Conservation (phyloP, 768 basidiomycete genomes). For the Pleurotus pulmonarius region DNA sequence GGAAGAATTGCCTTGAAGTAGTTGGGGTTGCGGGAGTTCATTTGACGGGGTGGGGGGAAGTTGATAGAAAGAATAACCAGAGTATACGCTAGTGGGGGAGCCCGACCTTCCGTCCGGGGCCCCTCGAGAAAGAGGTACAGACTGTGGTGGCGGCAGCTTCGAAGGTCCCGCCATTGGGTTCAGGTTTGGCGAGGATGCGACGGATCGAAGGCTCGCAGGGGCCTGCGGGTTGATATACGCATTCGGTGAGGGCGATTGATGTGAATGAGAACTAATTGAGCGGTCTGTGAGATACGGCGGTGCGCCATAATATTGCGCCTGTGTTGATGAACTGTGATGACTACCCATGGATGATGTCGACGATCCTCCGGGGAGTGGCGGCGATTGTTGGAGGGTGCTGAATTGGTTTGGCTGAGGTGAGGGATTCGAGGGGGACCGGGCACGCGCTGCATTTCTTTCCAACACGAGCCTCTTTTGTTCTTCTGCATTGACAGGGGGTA, state of each 20-base stretch:
- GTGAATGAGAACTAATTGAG: background rate
- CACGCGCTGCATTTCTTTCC: conserved; percentile 49
- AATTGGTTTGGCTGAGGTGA: conserved; percentile 8
- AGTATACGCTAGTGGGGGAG: conserved; percentile 48
- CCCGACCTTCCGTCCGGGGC: conserved; percentile 31
- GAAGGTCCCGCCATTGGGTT: conserved; percentile 7
- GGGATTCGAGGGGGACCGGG: conserved; percentile 24
- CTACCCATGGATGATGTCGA: conserved; percentile 11
- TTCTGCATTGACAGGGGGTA: conserved; percentile 28
- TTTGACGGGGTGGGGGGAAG: conserved; percentile 42
- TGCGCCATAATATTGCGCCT: background rate
- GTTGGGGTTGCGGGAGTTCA: conserved; percentile 5
- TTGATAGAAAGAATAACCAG: conserved; percentile 65
- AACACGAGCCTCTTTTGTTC: conserved; percentile 48
- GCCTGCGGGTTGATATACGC: background rate
- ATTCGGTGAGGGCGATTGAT: background rate
- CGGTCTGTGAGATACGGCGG: background rate
- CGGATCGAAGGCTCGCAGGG: background rate
- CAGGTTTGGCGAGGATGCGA: conserved; percentile 3
- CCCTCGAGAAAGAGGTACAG: conserved; percentile 21
- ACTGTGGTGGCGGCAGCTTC: conserved; percentile 7
- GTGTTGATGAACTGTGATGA: background rate
- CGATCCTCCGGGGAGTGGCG: conserved; percentile 9
- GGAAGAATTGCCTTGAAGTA: background rate
- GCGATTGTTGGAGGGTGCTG: conserved; percentile 2